phyloP scores from a whole-genome alignment of 2,329 filamentous ascomycete species.

The Botryotinia convoluta region DNA sequence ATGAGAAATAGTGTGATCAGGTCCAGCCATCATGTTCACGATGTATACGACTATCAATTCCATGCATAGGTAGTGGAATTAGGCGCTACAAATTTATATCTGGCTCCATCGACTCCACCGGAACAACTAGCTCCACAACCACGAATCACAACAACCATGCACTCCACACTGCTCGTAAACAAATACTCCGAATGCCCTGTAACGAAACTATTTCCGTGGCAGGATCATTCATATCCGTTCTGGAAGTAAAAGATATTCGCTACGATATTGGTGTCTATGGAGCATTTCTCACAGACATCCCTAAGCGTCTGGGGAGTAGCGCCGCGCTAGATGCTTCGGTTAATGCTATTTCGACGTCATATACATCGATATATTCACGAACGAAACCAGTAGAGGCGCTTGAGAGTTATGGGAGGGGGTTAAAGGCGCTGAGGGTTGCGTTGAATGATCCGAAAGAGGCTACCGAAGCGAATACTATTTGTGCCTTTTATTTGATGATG shows the following conservation, averaged over 20 bases:
- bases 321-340: slow-evolving; percentile 4
- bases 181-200: not conserved
- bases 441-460: slow-evolving; percentile 11
- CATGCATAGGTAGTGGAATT: not conserved
- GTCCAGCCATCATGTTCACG: not conserved
- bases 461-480: slow-evolving; percentile 3
- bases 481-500: slow-evolving; percentile 18
- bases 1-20: not conserved
- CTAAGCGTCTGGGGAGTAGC: not conserved
- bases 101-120: not conserved
- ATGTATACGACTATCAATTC: not conserved
- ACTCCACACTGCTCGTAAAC: not conserved
- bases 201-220: not conserved
- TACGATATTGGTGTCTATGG: not conserved
- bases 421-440: not conserved
- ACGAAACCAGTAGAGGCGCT: not conserved
- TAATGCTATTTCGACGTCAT: not conserved
- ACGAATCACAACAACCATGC: not conserved
- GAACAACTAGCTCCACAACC: not conserved
- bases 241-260: slow-evolving; percentile 4
- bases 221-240: not conserved
- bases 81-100: slow-evolving; percentile 1
- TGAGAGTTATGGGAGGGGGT: not conserved
- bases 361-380: not conserved
- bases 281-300: not conserved